phyloP scores from a whole-genome alignment of 345 rosid species.

The Litchi chinensis region DNA sequence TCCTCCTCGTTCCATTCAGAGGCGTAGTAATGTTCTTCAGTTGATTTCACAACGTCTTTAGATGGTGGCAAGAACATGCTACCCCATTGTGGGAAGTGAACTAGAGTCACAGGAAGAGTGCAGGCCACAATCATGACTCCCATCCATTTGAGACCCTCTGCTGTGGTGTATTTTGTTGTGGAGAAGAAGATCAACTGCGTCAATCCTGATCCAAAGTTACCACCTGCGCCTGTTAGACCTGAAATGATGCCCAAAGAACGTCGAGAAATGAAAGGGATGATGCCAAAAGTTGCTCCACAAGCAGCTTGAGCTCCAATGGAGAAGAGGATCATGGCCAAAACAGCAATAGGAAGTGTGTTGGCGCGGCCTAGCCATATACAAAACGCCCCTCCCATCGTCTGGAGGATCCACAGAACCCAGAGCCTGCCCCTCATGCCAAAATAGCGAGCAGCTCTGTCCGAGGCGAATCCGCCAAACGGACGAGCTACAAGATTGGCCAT shows the following conservation, averaged over 20 bases:
- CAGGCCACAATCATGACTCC: constrained; percentile 68
- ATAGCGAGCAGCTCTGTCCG: constrained; percentile 54
- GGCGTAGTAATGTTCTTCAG: constrained; percentile 60
- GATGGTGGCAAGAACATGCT: constrained; percentile 70
- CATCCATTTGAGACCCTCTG: constrained; percentile 62
- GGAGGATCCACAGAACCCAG: constrained; percentile 76
- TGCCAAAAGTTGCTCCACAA: constrained; percentile 80
- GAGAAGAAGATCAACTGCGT: constrained; percentile 75
- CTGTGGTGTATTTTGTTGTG: constrained; percentile 50
- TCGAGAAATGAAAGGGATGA: constrained; percentile 75
- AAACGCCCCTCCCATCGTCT: constrained; percentile 71
- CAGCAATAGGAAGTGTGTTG: constrained; percentile 63
- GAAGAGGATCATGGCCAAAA: constrained; percentile 75
- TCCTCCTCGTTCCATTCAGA: constrained; percentile 76
- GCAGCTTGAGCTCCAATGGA: constrained; percentile 82
- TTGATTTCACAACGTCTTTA: constrained; percentile 36
- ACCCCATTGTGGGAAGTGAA: constrained; percentile 87
- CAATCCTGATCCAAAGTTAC: constrained; percentile 79
- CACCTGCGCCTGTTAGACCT: constrained; percentile 77
- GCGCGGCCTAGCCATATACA: constrained; percentile 80
- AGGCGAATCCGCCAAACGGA: constrained; percentile 74
- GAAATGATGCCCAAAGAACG: constrained; percentile 78
- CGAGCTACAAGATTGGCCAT: constrained; percentile 84
- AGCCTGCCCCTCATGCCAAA: constrained; percentile 87
- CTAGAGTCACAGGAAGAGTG: constrained; percentile 61